Conservation (phyloP, 2,329 filamentous ascomycete species). For the Fusarium lyarnte region DNA sequence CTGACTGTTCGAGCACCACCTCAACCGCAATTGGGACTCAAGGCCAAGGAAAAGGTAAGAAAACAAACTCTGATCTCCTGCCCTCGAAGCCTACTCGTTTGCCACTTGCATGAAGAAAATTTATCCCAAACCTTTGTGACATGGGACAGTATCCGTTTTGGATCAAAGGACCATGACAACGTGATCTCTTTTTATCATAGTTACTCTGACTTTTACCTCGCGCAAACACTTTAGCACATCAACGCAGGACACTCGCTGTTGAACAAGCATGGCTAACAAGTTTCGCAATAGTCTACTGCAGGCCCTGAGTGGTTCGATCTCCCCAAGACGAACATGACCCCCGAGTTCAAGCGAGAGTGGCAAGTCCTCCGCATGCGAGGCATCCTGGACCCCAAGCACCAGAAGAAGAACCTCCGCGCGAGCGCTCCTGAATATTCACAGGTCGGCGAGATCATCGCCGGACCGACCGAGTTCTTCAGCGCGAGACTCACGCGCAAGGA, state of each 20-base stretch:
- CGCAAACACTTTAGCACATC: slow-evolving; percentile 12
- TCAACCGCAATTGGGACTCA: slow-evolving; percentile 34
- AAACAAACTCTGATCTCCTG: not conserved
- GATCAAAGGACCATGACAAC: slow-evolving; percentile 66
- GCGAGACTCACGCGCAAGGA: slow-evolving; percentile 86
- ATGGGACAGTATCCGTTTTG: slow-evolving; percentile 54
- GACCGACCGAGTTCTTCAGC: slow-evolving; percentile 87
- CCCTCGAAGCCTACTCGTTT: not conserved
- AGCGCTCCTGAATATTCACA: slow-evolving; percentile 81
- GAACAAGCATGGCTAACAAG: slow-evolving; percentile 26
- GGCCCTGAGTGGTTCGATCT: slow-evolving; percentile 89
- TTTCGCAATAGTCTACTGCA: slow-evolving; percentile 62
- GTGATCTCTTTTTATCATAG: slow-evolving; percentile 70
- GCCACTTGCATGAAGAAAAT: slow-evolving; percentile 53
- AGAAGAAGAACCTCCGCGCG: slow-evolving; percentile 85
- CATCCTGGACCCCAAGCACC: slow-evolving; percentile 89
- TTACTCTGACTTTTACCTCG: slow-evolving; percentile 70
- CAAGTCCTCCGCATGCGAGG: slow-evolving; percentile 90
- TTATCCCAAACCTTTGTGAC: slow-evolving; percentile 50
- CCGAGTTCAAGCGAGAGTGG: slow-evolving; percentile 87
- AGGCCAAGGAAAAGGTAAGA: slow-evolving; percentile 45
- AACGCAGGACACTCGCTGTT: not conserved
- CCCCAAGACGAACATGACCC: slow-evolving; percentile 83
- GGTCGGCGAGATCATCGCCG: slow-evolving; percentile 87
- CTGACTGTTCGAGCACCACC: slow-evolving; percentile 40